phyloP scores from a whole-genome alignment of 2,329 filamentous ascomycete species.

The Capronia americana region DNA sequence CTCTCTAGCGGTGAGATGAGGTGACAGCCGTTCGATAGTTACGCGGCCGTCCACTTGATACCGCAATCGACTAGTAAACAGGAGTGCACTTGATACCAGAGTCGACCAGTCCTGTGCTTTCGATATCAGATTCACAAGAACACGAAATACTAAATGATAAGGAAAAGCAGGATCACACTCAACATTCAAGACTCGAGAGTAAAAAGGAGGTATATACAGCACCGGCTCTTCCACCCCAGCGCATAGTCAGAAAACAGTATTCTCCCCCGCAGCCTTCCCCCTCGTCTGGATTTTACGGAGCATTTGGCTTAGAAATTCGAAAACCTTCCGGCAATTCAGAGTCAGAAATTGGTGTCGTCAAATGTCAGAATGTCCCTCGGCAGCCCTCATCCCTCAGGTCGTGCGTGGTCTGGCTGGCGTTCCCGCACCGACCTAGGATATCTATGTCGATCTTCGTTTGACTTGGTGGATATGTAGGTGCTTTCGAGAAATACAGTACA shows the following conservation, averaged over 20 bases:
- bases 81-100: no score
- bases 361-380: background rate
- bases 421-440: no score
- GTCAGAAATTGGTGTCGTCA: background rate
- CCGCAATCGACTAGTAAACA: no score
- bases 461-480: no score
- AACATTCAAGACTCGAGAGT: background rate
- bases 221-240: background rate
- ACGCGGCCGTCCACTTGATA: no score
- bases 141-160: background rate
- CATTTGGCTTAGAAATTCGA: background rate
- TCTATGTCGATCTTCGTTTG: no score
- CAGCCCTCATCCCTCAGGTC: no score
- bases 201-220: background rate
- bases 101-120: background rate
- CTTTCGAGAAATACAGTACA: no score
- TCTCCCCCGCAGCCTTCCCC: no score
- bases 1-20: background rate
- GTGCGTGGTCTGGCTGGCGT: no score
- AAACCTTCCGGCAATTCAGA: background rate
- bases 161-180: background rate
- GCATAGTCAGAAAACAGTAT: background rate
- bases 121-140: background rate
- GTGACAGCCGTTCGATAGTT: no score
- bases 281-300: background rate